A percentile compares a stretch with the other conserved stretches of the same genome.
Evolutionary conservation across 768 basidiomycete genomes (phyloP).

Genomic region (Pleurotus cornucopiae): DNA sequence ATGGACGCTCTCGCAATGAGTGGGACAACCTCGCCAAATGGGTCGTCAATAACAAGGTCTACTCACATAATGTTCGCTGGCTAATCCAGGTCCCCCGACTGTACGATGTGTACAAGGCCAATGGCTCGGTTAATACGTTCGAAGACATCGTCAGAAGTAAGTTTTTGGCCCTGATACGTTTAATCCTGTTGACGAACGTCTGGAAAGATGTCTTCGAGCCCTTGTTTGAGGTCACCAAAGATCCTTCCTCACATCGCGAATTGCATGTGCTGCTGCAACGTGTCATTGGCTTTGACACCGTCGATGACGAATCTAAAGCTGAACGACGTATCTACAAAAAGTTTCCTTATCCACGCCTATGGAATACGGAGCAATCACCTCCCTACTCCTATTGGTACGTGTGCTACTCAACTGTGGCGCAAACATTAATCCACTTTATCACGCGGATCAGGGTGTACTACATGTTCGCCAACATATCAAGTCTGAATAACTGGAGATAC

Average conservation of each 20-base stretch:
- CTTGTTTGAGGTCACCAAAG: slow-evolving; percentile 92
- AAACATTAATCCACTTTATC: neutral
- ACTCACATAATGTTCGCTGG: slow-evolving; percentile 97
- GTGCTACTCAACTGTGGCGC: neutral
- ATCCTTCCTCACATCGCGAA: slow-evolving; percentile 88
- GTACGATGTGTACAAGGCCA: slow-evolving; percentile 93
- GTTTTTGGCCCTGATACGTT: slow-evolving; percentile 22
- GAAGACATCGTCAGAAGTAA: slow-evolving; percentile 87
- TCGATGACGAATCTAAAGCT: slow-evolving; percentile 95
- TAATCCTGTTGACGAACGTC: neutral
- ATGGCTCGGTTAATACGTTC: slow-evolving; percentile 78
- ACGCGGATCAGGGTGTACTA: slow-evolving; percentile 76
- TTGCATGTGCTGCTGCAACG: slow-evolving; percentile 93
- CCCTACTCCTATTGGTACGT: slow-evolving; percentile 91
- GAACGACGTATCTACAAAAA: slow-evolving; percentile 91
- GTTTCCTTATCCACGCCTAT: slow-evolving; percentile 86
- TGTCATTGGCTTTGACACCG: slow-evolving; percentile 96
- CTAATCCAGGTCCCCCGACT: slow-evolving; percentile 92
- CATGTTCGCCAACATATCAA: slow-evolving; percentile 95
- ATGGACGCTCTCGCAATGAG: slow-evolving; percentile 77
- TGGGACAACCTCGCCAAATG: slow-evolving; percentile 99
- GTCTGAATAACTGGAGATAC: slow-evolving; percentile 90
- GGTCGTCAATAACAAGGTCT: slow-evolving; percentile 91
- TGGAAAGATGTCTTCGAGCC: slow-evolving; percentile 83
- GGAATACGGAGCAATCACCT: slow-evolving; percentile 87